A percentile compares a stretch with the other conserved stretches of the same genome.
Conservation (phyloP, 2,329 filamentous ascomycete genomes). For the Mycosphaerella arachidis region DNA sequence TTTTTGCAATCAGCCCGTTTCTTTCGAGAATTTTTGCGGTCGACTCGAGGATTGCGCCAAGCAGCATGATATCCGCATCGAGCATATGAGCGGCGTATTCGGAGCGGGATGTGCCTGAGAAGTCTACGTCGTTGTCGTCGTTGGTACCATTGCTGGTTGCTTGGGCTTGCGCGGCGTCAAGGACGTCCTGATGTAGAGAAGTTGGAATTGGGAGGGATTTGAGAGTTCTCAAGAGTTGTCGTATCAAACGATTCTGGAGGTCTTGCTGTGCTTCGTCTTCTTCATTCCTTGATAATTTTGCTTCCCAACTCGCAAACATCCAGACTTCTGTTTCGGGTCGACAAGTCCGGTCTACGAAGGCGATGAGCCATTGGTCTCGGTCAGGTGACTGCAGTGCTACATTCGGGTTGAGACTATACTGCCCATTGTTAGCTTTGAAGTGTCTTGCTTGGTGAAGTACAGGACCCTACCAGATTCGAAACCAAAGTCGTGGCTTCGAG, state of each 20-base stretch:
- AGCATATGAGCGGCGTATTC: constrained; percentile 21
- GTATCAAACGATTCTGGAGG: constrained; percentile 12
- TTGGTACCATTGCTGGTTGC: neutral
- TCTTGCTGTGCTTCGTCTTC: constrained; percentile 1
- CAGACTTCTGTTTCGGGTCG: constrained; percentile 62
- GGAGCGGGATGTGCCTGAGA: constrained; percentile 13
- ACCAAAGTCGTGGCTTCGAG: constrained; percentile 40
- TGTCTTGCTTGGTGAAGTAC: constrained; percentile 21
- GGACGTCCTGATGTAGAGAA: constrained; percentile 14
- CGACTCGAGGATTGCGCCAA: constrained; percentile 29
- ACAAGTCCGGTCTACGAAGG: constrained; percentile 58
- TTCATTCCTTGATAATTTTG: neutral
- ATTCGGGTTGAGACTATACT: neutral
- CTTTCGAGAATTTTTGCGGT: constrained; percentile 22
- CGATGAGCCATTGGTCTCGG: constrained; percentile 45
- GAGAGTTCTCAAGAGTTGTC: constrained; percentile 12
- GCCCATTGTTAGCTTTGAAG: neutral
- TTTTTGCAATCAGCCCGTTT: constrained; percentile 19
- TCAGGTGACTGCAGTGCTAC: neutral
- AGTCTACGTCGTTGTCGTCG: constrained; percentile 2
- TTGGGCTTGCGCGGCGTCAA: neutral
- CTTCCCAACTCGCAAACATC: constrained; percentile 48
- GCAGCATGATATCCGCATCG: constrained; percentile 24
- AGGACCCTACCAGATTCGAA: constrained; percentile 27
- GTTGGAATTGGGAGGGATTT: constrained; percentile 6